Evolutionary conservation across 1,139 yeast genomes (phyloP), one percentile per base, ranked within the genome.

Genomic region (Zhuliangozyma parablackwelliae): DNA sequence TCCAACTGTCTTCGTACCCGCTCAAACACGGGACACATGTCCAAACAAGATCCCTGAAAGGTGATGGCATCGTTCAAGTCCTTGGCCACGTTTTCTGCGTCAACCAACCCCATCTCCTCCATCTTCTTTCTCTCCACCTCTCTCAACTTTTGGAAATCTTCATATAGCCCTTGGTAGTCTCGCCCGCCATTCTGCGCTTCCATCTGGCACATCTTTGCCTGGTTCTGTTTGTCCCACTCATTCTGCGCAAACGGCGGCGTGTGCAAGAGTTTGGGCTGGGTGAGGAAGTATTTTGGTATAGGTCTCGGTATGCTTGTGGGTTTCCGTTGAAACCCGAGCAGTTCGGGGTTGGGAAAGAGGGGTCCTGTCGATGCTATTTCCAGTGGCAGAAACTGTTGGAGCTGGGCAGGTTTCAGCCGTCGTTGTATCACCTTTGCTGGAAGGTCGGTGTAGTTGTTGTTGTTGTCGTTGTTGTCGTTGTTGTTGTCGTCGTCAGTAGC

Each of bases 21-120:
- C 61, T 94, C 98, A 61, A 83, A 92, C 0, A 80, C 77, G 0
- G 99, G 97, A 60, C 98, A 92, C 97, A 90, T 92, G 45, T 88
- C 96, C 31, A 69, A 59, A 61, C 98, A 94, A 0, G 95, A 77
- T 3, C 99, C 99, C 42, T 78, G 78, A 53, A 94, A 94, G 1
- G 74, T 59, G 35, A 90, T 88, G 2, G 98, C 98, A 47, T 90
- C 96, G 42, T 78, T 81, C 26, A 94, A 68, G 41, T 83, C 81
- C 56, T 90, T 89, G 32, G 89, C 78, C 1, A 78, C 79, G 47
- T 88, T 89, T 47, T 89, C 96, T 30, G 82, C 85, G 58, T 94
- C 98, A 3, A 94, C 97, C 10, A 89, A 65, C 0, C 96, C 95
- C 37, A 80, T 64, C 1, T 65, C 60, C 52, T 90, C 97, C 96